Evolutionary conservation across 192 early-diverging fungal genomes (phyloP), one percentile per base, ranked within the genome.

Genomic region (Linnemannia zychae): DNA sequence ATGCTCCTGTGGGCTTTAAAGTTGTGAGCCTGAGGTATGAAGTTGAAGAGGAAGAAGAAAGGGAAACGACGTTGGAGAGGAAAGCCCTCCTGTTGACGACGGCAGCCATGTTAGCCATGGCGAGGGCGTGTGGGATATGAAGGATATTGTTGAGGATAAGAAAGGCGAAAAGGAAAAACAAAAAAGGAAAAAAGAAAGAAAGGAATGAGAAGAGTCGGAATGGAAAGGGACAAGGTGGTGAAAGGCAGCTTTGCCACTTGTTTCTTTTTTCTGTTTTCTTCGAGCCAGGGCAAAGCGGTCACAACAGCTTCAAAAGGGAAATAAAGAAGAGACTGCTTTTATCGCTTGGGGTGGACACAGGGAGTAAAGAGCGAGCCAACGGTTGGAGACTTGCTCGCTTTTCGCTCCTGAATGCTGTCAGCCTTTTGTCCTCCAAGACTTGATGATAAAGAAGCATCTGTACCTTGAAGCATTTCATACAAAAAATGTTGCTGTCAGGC

Each of bases 71-170:
- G 11, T 53, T 73, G 1, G 60, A 52, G 48, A 74, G 49, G 49
- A 80, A 33, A 1, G 71, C 63, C 68, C 49, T 80, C 66, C 78
- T 80, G 49, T 52, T 74, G 28, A 80, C 57, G 50, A 50, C 47
- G 44, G 78, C 63, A 48, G 66, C 72, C 37, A 80, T 49, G 65
- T 80, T 71, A 68, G 78, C 71, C 78, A 80, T 80, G 34, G 69
- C 67, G 11, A 40, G 4, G 34, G 67, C 36, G 67, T 69, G 33
- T 6, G 7, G 33, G 67, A 20, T 69, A 40, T 24, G 34, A 36
- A 69, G 67, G 67, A 37, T 69, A 40, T 38, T n/a, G 20, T n/a
- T 7, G 37, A 20, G 67, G 38, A 20, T 3, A 36, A 12, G 67
- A 3, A 7, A 22, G 12, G 7, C 17, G 34, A 22, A 22, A 11